Conservation (phyloP, 176 grass and related monocot genomes). For the Raddia distichophylla region DNA sequence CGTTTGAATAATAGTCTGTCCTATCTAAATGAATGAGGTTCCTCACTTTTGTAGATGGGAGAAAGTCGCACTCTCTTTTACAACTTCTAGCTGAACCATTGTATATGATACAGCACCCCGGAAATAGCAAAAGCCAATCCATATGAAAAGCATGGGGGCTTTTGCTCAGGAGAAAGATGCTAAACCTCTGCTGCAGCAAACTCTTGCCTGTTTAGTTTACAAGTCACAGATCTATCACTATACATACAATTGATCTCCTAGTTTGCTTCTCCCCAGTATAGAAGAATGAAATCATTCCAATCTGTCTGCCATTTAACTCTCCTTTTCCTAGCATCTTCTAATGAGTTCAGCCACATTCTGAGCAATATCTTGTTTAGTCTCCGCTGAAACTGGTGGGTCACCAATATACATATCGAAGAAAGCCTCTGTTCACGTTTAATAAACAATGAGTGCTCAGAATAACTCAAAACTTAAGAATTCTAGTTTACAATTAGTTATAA, state of each 20-base stretch:
- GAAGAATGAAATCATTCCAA: constrained; percentile 54
- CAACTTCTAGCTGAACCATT: constrained; percentile 16
- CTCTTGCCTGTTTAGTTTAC: constrained; percentile 30
- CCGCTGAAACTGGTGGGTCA: constrained; percentile 69
- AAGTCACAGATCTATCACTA: constrained; percentile 35
- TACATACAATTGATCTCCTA: constrained; percentile 46
- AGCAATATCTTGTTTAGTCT: constrained; percentile 83
- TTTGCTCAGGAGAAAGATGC: constrained; percentile 42
- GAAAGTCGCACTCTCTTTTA: constrained; percentile 11
- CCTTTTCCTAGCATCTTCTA: constrained; percentile 62
- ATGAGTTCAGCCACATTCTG: constrained; percentile 83
- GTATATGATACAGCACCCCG: constrained; percentile 24
- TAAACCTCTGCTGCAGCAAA: constrained; percentile 2
- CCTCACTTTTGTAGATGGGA: not conserved
- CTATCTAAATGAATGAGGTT: not conserved
- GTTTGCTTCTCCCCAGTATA: constrained; percentile 25
- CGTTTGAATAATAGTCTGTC: not conserved
- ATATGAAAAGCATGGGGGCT: constrained; percentile 59
- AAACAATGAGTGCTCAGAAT: not conserved
- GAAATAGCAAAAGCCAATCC: constrained; percentile 47
- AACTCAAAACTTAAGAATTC: not conserved
- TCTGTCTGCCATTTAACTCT: not conserved
- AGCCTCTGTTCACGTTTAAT: constrained; percentile 52
- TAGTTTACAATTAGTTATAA: constrained; percentile 6
- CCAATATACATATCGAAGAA: constrained; percentile 99